Conservation (phyloP, 108 stramenopile species). For the Discostella stelligeroides region DNA sequence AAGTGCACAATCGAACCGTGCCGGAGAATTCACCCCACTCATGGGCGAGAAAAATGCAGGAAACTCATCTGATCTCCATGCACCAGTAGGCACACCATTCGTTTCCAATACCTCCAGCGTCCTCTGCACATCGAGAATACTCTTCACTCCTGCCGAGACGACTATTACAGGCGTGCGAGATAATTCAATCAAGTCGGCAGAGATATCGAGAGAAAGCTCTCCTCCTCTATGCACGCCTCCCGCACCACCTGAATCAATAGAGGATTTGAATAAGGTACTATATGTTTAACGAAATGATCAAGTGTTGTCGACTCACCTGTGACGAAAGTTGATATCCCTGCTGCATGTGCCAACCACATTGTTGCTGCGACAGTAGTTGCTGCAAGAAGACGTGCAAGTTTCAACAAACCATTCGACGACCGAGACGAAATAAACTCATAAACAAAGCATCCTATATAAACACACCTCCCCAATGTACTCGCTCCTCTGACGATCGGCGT, state of each 20-base stretch:
- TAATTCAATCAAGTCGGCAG: conserved; percentile 94
- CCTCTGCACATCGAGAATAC: conserved; percentile 91
- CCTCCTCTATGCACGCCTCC: conserved; percentile 96
- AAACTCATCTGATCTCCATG: conserved; percentile 85
- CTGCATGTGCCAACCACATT: conserved; percentile 87
- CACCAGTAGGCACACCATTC: conserved; percentile 86
- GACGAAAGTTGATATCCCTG: conserved; percentile 91
- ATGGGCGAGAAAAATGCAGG: conserved; percentile 96
- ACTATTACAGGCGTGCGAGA: conserved; percentile 92
- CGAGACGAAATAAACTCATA: not conserved
- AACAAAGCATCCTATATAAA: not conserved
- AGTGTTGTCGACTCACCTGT: conserved; percentile 49
- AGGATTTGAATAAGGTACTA: not conserved
- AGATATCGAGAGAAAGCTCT: conserved; percentile 85
- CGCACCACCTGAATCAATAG: conserved; percentile 72
- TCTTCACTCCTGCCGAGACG: conserved; percentile 97
- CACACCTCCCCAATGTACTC: conserved; percentile 54
- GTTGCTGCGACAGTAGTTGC: conserved; percentile 97
- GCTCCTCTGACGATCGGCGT: conserved; percentile 14
- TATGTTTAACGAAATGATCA: not conserved
- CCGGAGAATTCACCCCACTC: conserved; percentile 68
- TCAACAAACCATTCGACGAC: conserved; percentile 32
- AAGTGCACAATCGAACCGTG: conserved; percentile 64
- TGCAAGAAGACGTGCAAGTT: not conserved
- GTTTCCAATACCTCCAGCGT: conserved; percentile 99